Base-by-base conservation (phyloP, 1,284 basidiomycete genomes). In the Naganishia cerealis region DNA sequence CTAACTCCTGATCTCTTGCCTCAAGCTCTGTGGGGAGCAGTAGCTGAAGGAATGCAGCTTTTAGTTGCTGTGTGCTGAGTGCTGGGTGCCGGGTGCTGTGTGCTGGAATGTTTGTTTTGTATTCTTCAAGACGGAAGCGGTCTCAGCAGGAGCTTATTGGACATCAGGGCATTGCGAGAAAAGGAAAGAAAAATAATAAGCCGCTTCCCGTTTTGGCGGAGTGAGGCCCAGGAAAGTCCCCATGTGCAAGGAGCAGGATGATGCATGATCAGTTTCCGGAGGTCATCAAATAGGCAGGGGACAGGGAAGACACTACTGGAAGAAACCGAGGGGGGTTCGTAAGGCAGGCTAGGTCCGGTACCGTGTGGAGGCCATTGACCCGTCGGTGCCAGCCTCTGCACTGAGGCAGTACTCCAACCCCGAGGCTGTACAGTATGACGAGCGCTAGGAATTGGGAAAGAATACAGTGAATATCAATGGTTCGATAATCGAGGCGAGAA, bases 401-500 rank as follows among this genome's bases (percentile, higher is more conserved):
- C 46, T 36, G 33, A 59, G 57, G 26, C 24, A 21, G n/a, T n/a
- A n/a, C n/a, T 54, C 8, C 59, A 39, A 61, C 4, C 15, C 61
- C 50, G 61, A 63, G 61, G 61, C 50, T 63, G 61, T 63, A 63
- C 48, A 24, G n/a, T 26, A 36, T 33, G 29, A 33, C 29, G 58
- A 36, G 36, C 58, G 43, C 39, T 40, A 63, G n/a, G 36, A 39
- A 63, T 54, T 63, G 38, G 46, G 38, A 63, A 63, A 54, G 53
- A 15, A 29, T 63, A 63, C 61, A 63, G 61, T 54, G 29, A 33
- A 33, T 52, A 36, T 52, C 29, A 16, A 53, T 63, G 61, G 61
- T 63, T 63, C 61, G 61, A 63, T 40, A 36, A 39, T 26, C 21
- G 39, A 63, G 61, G 61, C 61, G 61, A 54, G 61, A 63, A 63